These are phyloP conservation scores for Epichloe gansuensis DNA, from an alignment of 2,329 filamentous ascomycete genomes.

Conservation along the genomic window DNA sequence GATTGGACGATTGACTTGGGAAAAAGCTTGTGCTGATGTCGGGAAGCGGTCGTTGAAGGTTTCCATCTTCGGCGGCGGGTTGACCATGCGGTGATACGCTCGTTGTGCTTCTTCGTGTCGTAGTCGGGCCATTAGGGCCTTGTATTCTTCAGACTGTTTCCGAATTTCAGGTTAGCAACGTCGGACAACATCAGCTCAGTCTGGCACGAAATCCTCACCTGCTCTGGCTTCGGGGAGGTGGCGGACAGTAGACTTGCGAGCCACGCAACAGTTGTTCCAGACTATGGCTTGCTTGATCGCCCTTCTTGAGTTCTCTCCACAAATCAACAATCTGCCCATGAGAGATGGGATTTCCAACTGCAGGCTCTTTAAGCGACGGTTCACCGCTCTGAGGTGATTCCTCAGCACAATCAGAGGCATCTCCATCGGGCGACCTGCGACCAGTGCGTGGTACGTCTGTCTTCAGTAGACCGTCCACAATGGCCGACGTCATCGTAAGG, in stretches of 20 bases:
- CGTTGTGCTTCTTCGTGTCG: conserved; percentile 72
- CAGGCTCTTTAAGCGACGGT: conserved; percentile 36
- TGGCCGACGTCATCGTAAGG: conserved; percentile 60
- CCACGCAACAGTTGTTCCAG: conserved; percentile 64
- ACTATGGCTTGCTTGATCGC: conserved; percentile 23
- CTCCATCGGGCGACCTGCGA: neutral
- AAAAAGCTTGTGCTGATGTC: conserved; percentile 40
- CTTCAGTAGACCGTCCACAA: conserved; percentile 48
- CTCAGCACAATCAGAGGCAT: conserved; percentile 10
- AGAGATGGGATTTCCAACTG: conserved; percentile 55
- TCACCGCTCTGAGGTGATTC: conserved; percentile 21
- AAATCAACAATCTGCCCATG: conserved; percentile 57
- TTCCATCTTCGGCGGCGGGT: conserved; percentile 42
- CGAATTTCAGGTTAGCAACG: conserved; percentile 7
- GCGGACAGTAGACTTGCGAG: conserved; percentile 61
- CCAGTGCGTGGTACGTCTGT: conserved; percentile 10
- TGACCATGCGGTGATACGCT: conserved; percentile 70
- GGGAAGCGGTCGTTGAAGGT: conserved; percentile 50
- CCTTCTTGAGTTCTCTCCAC: conserved; percentile 35
- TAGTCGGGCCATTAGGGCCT: conserved; percentile 74
- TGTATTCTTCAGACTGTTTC: conserved; percentile 63
- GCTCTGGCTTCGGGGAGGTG: conserved; percentile 70
- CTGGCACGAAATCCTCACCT: conserved; percentile 37
- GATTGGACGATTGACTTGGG: conserved; percentile 38
- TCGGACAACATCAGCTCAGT: neutral